Base-by-base conservation (phyloP, 163 green algal genomes). In the Trebouxiophyceae sp. region DNA sequence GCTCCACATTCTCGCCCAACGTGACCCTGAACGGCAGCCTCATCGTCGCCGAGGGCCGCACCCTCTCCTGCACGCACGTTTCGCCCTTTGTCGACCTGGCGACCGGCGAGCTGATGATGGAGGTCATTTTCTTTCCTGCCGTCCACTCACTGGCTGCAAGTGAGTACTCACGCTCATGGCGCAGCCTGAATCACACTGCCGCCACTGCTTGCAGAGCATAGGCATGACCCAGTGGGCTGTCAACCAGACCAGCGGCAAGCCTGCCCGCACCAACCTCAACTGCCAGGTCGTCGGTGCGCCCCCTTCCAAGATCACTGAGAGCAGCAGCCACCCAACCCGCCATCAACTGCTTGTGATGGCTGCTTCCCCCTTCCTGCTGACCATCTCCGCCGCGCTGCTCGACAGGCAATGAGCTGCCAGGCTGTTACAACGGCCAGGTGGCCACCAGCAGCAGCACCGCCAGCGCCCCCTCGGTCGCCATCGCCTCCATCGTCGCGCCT, bases 371-470 rank as follows among this genome's bases (percentile, higher is more conserved):
- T n/a, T n/a, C n/a, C n/a, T n/a, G n/a, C n/a, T n/a, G n/a, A n/a
- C n/a, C n/a, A n/a, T n/a, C n/a, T n/a, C n/a, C n/a, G n/a, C n/a
- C n/a, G n/a, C n/a, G n/a, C n/a, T n/a, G n/a, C n/a, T n/a, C n/a
- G n/a, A n/a, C n/a, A 57, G 47, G 47, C 8, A 26, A 24, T 57
- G 47, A 57, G 47, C 19, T 57, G 47, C 47, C 47, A 12, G 47
- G 47, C 19, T 57, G 47, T 20, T 57, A 57, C 47, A 57, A 12
- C 22, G 47, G 47, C 22, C 16, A 47, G 39, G 39, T 27, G 19
- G 47, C 23, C 47, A 57, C 26, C 5, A n/a, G 5, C 12, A 27
- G 12, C 16, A 5, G 16, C 23, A 27, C 12, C 47, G 47, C 47
- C 22, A 8, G 16, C 23, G 16, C 47, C 23, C 47, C 47, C 5